These are phyloP conservation scores for Prosopis cineraria DNA, from an alignment of 306 rosid genomes.

Conservation along the genomic window DNA sequence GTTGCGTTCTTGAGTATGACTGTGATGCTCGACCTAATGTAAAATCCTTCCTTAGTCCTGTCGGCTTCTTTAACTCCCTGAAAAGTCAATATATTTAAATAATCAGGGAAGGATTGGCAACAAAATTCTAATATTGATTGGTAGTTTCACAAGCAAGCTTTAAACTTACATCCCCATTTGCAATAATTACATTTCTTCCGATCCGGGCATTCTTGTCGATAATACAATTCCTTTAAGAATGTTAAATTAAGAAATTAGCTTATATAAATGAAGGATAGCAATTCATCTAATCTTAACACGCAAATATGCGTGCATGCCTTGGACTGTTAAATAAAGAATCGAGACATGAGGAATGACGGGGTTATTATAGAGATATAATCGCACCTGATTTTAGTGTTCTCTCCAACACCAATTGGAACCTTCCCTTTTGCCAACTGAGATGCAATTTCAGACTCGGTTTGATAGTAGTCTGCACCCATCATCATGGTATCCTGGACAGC, in stretches of 20 bases:
- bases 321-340: background rate
- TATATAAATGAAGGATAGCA: background rate
- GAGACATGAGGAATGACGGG: background rate
- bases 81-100: conserved; percentile 34
- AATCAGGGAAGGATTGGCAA: background rate
- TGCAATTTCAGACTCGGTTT: conserved; percentile 89
- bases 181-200: conserved; percentile 77
- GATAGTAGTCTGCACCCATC: conserved; percentile 99
- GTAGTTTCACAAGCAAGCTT: background rate
- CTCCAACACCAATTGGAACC: conserved; percentile 97
- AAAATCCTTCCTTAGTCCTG: conserved; percentile 68
- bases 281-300: background rate
- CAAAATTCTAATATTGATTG: background rate
- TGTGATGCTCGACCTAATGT: conserved; percentile 72
- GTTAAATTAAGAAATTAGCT: background rate
- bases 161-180: conserved; percentile 73
- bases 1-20: conserved; percentile 80
- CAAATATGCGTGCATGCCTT: background rate
- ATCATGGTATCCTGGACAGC: conserved; percentile 86
- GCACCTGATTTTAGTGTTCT: conserved; percentile 90
- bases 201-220: conserved; percentile 98
- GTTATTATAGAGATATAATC: conserved; percentile 18
- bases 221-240: conserved; percentile 77
- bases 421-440: conserved; percentile 77
- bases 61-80: conserved; percentile 94